Evolutionary conservation across 1,139 yeast species (phyloP).

Genomic region (Geotrichum bryndzae): DNA sequence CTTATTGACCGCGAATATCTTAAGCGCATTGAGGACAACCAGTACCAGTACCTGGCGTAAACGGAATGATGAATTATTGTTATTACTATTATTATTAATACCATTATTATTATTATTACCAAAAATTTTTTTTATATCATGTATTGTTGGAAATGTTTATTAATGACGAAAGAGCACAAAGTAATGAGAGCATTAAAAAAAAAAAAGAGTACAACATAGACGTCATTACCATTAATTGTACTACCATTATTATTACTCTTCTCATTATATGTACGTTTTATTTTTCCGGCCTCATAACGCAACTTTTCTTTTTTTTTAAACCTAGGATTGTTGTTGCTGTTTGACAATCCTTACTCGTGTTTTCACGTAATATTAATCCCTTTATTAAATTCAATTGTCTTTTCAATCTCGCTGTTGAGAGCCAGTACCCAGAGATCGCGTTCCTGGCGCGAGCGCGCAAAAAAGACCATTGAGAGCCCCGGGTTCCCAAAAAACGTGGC

Average conservation of each 20-base stretch:
- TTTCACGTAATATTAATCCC: not conserved
- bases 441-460: conserved; percentile 77
- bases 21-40: conserved; percentile 67
- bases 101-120: too few relatives aligned
- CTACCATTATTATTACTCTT: not conserved
- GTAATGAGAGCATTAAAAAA: not conserved
- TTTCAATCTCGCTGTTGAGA: conserved; percentile 57
- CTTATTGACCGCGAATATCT: conserved; percentile 84
- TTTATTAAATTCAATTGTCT: conserved; percentile 34
- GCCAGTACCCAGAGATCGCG: conserved; percentile 76
- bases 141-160: not conserved
- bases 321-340: not conserved
- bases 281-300: not conserved
- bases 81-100: not conserved
- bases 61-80: not conserved
- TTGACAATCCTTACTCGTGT: too few relatives aligned
- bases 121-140: not conserved
- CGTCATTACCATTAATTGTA: too few relatives aligned
- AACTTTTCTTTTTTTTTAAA: not conserved
- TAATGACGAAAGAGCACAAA: not conserved
- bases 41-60: conserved; percentile 74
- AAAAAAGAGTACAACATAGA: not conserved
- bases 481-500: not conserved
- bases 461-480: conserved; percentile 51
- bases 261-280: not conserved